A percentile compares a stretch with the other conserved stretches of the same genome.
Evolutionary conservation across 116 monocot species (phyloP).

Genomic region (Posidonia oceanica): DNA sequence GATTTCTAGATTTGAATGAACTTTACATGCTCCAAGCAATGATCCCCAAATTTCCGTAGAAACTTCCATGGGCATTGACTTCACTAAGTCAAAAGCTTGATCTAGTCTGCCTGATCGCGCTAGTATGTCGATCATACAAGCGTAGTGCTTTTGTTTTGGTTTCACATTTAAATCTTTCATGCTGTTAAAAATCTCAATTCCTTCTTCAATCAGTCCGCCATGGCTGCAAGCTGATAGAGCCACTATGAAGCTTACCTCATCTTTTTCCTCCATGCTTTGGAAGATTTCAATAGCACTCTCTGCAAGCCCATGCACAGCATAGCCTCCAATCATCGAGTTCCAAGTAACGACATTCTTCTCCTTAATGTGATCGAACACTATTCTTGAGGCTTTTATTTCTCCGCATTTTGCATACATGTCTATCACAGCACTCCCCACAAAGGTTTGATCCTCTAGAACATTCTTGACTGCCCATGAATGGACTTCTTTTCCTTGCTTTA

Average conservation of each 20-base stretch:
- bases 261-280: constrained; percentile 24
- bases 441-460: constrained; percentile 22
- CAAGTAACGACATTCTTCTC: constrained; percentile 42
- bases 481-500: constrained; percentile 42
- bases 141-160: constrained; percentile 38
- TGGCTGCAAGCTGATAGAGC: constrained; percentile 59
- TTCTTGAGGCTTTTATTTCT: constrained; percentile 23
- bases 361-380: constrained; percentile 32
- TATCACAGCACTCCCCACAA: constrained; percentile 40
- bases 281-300: constrained; percentile 36
- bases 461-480: constrained; percentile 16
- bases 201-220: constrained; percentile 43
- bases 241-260: constrained; percentile 50
- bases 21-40: constrained; percentile 43
- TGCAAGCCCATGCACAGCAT: constrained; percentile 32
- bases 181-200: constrained; percentile 31
- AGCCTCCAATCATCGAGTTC: constrained; percentile 57
- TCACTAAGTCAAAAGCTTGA: constrained; percentile 30
- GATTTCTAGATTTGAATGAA: constrained; percentile 27
- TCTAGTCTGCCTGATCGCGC: constrained; percentile 41
- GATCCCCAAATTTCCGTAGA: constrained; percentile 38
- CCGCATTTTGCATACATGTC: constrained; percentile 61
- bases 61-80: constrained; percentile 23
- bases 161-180: constrained; percentile 26
- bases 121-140: constrained; percentile 44